phyloP scores from a whole-genome alignment of 2,329 filamentous ascomycete species.

The Pseudocercospora vitis region DNA sequence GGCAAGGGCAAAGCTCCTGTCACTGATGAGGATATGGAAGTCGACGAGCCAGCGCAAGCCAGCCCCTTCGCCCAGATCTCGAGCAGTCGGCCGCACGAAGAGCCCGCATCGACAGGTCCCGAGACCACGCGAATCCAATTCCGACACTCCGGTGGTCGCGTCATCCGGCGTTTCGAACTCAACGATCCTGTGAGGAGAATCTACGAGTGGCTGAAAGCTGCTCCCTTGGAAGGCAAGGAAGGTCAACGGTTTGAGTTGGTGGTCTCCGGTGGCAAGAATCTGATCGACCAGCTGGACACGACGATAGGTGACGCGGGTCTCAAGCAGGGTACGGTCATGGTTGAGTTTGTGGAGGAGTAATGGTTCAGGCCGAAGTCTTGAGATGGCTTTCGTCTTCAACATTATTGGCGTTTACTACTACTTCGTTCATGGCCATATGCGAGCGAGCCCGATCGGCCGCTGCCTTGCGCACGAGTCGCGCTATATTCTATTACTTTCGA shows the following conservation, averaged over 20 bases:
- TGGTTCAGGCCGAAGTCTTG: too few relatives aligned
- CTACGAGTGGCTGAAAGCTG: slow-evolving; percentile 95
- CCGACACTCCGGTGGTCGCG: slow-evolving; percentile 76
- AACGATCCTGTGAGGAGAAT: slow-evolving; percentile 76
- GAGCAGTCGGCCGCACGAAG: slow-evolving; percentile 68
- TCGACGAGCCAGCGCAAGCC: slow-evolving; percentile 22
- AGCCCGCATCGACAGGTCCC: slow-evolving; percentile 68
- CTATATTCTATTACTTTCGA: too few relatives aligned
- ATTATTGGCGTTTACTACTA: too few relatives aligned
- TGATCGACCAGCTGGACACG: slow-evolving; percentile 68
- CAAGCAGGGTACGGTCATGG: slow-evolving; percentile 93
- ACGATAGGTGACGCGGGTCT: slow-evolving; percentile 79
- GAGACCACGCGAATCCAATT: slow-evolving; percentile 86
- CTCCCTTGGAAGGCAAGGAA: slow-evolving; percentile 75
- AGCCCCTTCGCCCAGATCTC: slow-evolving; percentile 69
- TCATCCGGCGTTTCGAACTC: slow-evolving; percentile 81
- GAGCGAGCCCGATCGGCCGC: too few relatives aligned
- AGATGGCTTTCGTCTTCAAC: too few relatives aligned
- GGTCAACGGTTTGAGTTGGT: slow-evolving; percentile 84
- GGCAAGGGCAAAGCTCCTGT: slow-evolving; percentile 57
- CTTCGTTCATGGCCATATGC: too few relatives aligned
- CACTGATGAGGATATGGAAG: slow-evolving; percentile 32
- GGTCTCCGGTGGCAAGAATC: slow-evolving; percentile 79
- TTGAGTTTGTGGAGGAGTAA: slow-evolving; percentile 60
- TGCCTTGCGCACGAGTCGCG: too few relatives aligned